phyloP scores from a whole-genome alignment of 768 basidiomycete genomes.

The Rhodotorula graminis region DNA sequence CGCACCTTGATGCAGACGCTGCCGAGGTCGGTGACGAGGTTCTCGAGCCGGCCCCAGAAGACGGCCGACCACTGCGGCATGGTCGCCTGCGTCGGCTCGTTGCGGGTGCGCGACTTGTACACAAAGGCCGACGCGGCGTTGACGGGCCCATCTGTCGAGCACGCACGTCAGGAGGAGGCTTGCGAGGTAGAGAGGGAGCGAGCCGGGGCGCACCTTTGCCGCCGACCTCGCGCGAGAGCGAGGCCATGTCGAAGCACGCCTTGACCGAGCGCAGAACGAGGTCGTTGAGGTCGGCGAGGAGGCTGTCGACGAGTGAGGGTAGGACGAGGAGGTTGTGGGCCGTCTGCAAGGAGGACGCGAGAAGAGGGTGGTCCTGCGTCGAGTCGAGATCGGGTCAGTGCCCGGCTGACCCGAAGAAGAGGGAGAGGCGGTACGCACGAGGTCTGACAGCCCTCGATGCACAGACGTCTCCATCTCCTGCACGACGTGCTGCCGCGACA shows the following conservation, averaged over 20 bases:
- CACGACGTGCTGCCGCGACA: conserved; percentile 64
- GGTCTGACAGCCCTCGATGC: conserved; percentile 64
- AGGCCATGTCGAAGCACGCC: conserved; percentile 75
- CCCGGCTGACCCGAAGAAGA: background rate
- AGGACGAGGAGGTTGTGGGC: conserved; percentile 86
- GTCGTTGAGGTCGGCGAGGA: conserved; percentile 73
- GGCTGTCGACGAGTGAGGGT: conserved; percentile 71
- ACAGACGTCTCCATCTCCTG: conserved; percentile 90
- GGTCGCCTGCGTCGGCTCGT: conserved; percentile 82
- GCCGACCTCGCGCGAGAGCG: conserved; percentile 79
- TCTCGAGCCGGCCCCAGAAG: conserved; percentile 74
- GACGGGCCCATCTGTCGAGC: conserved; percentile 41
- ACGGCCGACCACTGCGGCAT: conserved; percentile 79
- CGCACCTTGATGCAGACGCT: conserved; percentile 80
- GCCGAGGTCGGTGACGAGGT: conserved; percentile 80
- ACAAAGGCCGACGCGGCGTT: conserved; percentile 50
- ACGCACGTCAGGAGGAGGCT: background rate
- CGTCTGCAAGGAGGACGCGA: conserved; percentile 91
- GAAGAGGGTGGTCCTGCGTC: conserved; percentile 73
- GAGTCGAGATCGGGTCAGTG: background rate
- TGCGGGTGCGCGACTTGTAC: conserved; percentile 80
- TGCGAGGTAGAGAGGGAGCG: background rate
- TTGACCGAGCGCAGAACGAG: conserved; percentile 76
- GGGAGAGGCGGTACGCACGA: conserved; percentile 55
- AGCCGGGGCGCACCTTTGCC: conserved; percentile 58